Percentiles rank a stretch among this genome's conserved stretches.
Evolutionary conservation across 805 yeast genomes (phyloP).

Genomic region (Yueomyces sinensis): DNA sequence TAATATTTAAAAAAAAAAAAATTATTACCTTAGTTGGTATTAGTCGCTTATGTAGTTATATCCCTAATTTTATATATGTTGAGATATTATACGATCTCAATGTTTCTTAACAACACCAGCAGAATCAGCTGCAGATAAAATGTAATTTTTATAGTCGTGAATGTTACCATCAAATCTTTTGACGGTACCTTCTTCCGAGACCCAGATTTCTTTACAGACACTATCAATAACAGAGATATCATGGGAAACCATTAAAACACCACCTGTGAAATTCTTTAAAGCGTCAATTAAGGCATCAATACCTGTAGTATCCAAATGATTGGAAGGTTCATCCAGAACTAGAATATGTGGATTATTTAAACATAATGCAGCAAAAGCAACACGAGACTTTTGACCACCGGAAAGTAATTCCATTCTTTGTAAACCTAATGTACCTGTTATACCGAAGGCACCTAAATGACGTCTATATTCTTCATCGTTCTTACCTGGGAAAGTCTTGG

Average conservation of each 20-base stretch:
- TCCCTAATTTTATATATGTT: too few relatives aligned
- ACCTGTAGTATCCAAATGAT: conserved; percentile 97
- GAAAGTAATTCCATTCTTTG: conserved; percentile 83
- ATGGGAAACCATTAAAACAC: conserved; percentile 95
- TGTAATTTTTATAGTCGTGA: conserved; percentile 80
- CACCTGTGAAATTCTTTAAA: conserved; percentile 78
- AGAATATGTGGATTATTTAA: conserved; percentile 81
- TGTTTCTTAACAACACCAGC: conserved; percentile 90
- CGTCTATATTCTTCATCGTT: conserved; percentile 95
- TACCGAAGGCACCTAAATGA: conserved; percentile 93
- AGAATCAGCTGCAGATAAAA: conserved; percentile 60
- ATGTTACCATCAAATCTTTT: conserved; percentile 69
- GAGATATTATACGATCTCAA: too few relatives aligned
- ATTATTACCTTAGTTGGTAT: too few relatives aligned
- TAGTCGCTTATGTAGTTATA: too few relatives aligned
- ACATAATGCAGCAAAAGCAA: conserved; percentile 93
- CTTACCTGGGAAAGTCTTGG: conserved; percentile 78
- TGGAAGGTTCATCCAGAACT: conserved; percentile 93
- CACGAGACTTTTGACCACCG: conserved; percentile 98
- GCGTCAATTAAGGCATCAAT: conserved; percentile 92
- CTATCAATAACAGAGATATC: conserved; percentile 83
- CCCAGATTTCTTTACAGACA: conserved; percentile 93
- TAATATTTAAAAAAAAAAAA: too few relatives aligned
- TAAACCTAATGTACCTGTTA: conserved; percentile 84
- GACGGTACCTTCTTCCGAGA: conserved; percentile 77